These are phyloP conservation scores for Irpex lacteus DNA, from an alignment of 1,284 basidiomycete species.

Conservation along the genomic window DNA sequence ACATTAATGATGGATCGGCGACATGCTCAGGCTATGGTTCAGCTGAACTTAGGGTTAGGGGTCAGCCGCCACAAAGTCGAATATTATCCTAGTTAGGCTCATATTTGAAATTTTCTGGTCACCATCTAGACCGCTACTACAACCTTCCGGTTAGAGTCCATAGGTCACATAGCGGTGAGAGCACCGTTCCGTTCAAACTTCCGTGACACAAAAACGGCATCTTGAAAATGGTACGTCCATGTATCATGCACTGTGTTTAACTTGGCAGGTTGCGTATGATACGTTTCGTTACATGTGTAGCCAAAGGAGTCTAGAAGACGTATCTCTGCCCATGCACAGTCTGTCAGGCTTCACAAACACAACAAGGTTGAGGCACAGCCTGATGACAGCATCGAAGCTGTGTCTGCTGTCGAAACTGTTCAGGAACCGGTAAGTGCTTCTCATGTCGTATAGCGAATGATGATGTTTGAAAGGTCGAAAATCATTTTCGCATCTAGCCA, in stretches of 20 bases:
- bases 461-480: neutral
- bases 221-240: neutral
- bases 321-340: slow-evolving; percentile 44
- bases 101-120: neutral
- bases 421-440: slow-evolving; percentile 19
- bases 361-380: neutral
- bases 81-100: neutral
- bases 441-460: neutral
- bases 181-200: neutral
- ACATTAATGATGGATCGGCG: neutral
- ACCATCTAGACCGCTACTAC: neutral
- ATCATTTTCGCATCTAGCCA: neutral
- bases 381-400: slow-evolving; percentile 17
- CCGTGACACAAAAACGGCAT: neutral
- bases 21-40: neutral
- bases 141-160: neutral
- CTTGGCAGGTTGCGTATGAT: neutral
- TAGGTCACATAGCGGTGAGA: neutral
- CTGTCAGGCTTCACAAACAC: slow-evolving; percentile 46
- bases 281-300: slow-evolving; percentile 31
- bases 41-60: neutral
- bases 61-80: neutral
- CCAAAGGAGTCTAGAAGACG: slow-evolving; percentile 56
- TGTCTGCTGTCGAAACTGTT: slow-evolving; percentile 40
- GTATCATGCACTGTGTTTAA: too few species aligned